These are phyloP conservation scores for Selenicereus undatus DNA, from an alignment of 148 eudicot genomes.

Conservation along the genomic window DNA sequence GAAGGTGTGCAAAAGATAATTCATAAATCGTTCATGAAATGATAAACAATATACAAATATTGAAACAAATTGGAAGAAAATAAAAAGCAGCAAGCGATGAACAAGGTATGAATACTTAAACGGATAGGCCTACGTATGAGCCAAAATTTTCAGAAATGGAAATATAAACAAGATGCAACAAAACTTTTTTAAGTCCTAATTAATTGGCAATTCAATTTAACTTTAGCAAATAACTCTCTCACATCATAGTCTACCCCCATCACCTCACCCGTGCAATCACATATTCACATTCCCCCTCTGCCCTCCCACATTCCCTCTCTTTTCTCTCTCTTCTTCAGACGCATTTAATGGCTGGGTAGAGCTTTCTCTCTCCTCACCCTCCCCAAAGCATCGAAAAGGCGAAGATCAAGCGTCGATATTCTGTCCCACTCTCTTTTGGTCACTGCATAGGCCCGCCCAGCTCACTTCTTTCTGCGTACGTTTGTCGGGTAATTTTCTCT, in stretches of 20 bases:
- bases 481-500: slow-evolving; percentile 22
- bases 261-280: slow-evolving; percentile 24
- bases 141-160: too few species aligned
- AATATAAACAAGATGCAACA: too few species aligned
- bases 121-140: too few species aligned
- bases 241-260: neutral
- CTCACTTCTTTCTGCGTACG: slow-evolving; percentile 7
- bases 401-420: neutral
- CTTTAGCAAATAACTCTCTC: neutral
- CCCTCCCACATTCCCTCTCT: neutral
- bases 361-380: slow-evolving; percentile 3
- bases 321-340: neutral
- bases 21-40: too few species aligned
- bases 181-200: too few species aligned
- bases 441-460: neutral
- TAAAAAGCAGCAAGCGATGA: too few species aligned
- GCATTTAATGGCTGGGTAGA: slow-evolving; percentile 18
- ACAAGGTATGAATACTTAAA: too few species aligned
- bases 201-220: neutral
- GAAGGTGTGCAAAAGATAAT: too few species aligned
- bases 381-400: neutral
- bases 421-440: slow-evolving; percentile 3
- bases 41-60: too few species aligned
- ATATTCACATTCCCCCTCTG: neutral
- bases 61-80: too few species aligned